phyloP scores from a whole-genome alignment of 306 rosid genomes.

The Trifolium repens region DNA sequence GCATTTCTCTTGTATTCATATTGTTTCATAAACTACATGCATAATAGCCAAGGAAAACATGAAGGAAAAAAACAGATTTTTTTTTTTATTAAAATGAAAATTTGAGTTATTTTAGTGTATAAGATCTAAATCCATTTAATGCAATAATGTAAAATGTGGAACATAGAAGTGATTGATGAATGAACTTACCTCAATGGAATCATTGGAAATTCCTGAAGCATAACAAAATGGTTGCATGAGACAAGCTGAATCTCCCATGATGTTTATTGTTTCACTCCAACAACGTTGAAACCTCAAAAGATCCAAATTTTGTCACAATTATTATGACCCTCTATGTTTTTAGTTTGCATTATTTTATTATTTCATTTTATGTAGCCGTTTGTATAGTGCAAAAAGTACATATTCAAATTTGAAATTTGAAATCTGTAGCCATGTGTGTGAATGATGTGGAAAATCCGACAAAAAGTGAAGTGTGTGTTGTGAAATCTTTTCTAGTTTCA shows the following conservation, averaged over 20 bases:
- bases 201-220: constrained; percentile 74
- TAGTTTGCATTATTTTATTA: constrained; percentile 21
- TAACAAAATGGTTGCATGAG: constrained; percentile 94
- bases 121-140: background rate
- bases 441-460: constrained; percentile 51
- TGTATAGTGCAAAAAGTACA: constrained; percentile 4
- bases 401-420: constrained; percentile 80
- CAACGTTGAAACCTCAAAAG: constrained; percentile 43
- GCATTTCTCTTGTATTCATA: constrained; percentile 8
- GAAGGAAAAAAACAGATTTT: no score
- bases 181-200: constrained; percentile 75
- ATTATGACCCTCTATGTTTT: constrained; percentile 29
- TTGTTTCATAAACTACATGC: constrained; percentile 24
- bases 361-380: constrained; percentile 47
- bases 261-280: constrained; percentile 12
- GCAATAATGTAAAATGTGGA: constrained; percentile 19
- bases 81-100: no score
- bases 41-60: constrained; percentile 1
- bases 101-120: background rate
- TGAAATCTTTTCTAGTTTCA: constrained; percentile 30
- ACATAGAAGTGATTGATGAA: constrained; percentile 13
- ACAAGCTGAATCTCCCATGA: constrained; percentile 92
- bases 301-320: constrained; percentile 52
- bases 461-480: constrained; percentile 23
- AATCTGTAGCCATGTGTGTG: constrained; percentile 43